phyloP scores from a whole-genome alignment of 495 filamentous ascomycete genomes.

The Talaromyces borbonicus region DNA sequence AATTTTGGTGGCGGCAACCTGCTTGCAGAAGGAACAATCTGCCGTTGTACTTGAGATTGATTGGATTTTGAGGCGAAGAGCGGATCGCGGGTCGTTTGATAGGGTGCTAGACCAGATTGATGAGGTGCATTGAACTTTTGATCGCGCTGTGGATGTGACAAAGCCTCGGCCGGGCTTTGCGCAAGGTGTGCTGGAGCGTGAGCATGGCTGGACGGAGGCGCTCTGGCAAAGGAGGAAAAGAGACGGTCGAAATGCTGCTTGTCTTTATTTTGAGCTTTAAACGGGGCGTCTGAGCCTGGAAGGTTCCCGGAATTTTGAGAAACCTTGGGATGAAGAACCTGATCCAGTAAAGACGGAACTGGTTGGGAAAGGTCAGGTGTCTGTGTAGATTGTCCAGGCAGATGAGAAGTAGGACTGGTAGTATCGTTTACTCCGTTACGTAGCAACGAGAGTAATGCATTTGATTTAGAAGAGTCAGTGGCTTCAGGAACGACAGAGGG shows the following conservation, averaged over 20 bases:
- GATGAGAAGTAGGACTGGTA: constrained; percentile 9
- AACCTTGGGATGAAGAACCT: not conserved
- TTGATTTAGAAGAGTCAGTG: constrained; percentile 29
- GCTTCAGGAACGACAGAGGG: constrained; percentile 2
- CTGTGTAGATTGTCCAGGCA: not conserved
- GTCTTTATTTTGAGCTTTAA: constrained; percentile 28
- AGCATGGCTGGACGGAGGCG: not conserved
- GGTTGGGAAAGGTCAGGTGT: not conserved
- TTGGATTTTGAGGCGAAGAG: constrained; percentile 34
- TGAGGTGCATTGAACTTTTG: not conserved
- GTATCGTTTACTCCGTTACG: constrained; percentile 34
- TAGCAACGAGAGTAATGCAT: constrained; percentile 51
- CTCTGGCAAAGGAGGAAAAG: constrained; percentile 24
- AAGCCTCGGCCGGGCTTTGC: not conserved
- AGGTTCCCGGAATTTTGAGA: no score
- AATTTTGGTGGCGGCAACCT: constrained; percentile 52
- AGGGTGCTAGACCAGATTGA: constrained; percentile 28
- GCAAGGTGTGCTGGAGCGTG: not conserved
- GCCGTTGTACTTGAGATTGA: constrained; percentile 28
- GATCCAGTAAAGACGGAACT: not conserved
- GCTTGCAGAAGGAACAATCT: constrained; percentile 44
- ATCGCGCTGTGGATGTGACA: not conserved
- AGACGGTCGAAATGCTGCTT: constrained; percentile 27
- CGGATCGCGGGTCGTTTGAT: constrained; percentile 44
- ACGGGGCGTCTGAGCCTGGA: constrained; percentile 21